Percentiles rank a stretch among this genome's conserved stretches.
These are phyloP conservation scores for Botrytis fabae DNA, from an alignment of 2,329 filamentous ascomycete species.

Conservation along the genomic window DNA sequence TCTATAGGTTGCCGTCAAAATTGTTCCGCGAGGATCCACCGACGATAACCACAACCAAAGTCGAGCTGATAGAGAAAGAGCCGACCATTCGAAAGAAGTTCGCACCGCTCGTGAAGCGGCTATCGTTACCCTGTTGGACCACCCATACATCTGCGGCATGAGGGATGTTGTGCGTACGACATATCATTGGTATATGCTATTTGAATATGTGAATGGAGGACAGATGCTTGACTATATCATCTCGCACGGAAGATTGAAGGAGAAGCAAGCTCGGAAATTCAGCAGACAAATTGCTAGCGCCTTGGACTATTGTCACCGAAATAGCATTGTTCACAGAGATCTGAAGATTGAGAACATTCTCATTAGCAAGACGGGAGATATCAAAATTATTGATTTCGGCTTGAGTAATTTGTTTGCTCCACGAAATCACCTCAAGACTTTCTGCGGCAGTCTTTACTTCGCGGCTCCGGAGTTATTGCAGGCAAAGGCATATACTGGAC, in stretches of 20 bases:
- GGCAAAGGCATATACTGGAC: constrained; percentile 90
- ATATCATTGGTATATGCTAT: constrained; percentile 99
- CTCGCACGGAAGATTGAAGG: constrained; percentile 93
- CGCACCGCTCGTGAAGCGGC: constrained; percentile 92
- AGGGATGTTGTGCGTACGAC: constrained; percentile 93
- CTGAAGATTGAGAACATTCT: constrained; percentile 99
- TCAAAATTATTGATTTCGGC: constrained; percentile 99
- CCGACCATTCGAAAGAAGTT: constrained; percentile 95
- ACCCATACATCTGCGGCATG: constrained; percentile 95
- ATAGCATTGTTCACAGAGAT: constrained; percentile 96
- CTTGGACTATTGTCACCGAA: constrained; percentile 94
- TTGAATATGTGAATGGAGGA: constrained; percentile 97
- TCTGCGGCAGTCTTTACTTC: constrained; percentile 97
- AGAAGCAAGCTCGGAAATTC: constrained; percentile 97
- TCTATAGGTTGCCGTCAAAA: constrained; percentile 87
- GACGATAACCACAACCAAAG: constrained; percentile 71
- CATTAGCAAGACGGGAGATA: constrained; percentile 98
- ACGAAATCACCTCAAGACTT: constrained; percentile 83
- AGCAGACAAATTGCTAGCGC: constrained; percentile 95
- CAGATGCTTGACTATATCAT: constrained; percentile 99
- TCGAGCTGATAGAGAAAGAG: constrained; percentile 76
- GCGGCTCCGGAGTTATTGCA: constrained; percentile 93
- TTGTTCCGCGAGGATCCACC: constrained; percentile 85
- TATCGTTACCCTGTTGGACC: constrained; percentile 90
- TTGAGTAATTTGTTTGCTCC: constrained; percentile 95